Evolutionary conservation across 2,329 filamentous ascomycete genomes (phyloP), one percentile per base, ranked within the genome.

Genomic region (Leptographium wingfieldii): DNA sequence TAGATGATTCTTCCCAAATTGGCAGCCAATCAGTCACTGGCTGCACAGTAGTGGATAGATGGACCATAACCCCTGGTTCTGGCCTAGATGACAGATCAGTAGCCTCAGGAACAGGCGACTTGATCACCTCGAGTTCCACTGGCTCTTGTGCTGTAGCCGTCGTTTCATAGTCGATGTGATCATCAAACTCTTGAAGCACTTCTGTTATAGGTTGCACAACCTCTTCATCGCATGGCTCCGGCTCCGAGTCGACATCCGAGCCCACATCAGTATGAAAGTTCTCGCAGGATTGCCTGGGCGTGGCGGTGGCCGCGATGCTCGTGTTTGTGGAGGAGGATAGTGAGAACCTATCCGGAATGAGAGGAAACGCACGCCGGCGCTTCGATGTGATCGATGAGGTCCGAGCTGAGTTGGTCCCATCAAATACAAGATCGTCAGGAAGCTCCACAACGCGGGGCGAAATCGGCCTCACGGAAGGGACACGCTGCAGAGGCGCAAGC

Each of bases 301-400:
- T 54, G 14, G 49, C 6, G n/a, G 27, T 4, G 5, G 38, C 16
- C 22, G 5, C 35, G 25, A 46, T 6, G 38, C 48, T 53, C 16
- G 57, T 43, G 12, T 25, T 43, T 12, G 10, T 52, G 10, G 57
- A 53, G 6, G 25, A 33, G 6, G 57, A 46, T 33, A 59, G 43
- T 2, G 29, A 38, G 16, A 63, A 66, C 31, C 62, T 65, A 4
- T 59, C 56, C 5, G 66, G 66, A 1, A 68, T 58, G 25, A 68
- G 62, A 22, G 66, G 66, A 49, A 68, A 68, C 3, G 62, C 63
- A 10, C 66, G 62, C 7, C 62, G 63, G 3, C 56, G 57, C 9
- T 48, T 57, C 7, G 52, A 61, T 2, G 59, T 55, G 3, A 60
- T 56, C 1, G 53, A 25, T 3, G 61, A 38, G 1, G 57, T 55